These are phyloP conservation scores for Teratosphaeriaceae sp. DNA, from an alignment of 2,329 filamentous ascomycete species.

Conservation along the genomic window DNA sequence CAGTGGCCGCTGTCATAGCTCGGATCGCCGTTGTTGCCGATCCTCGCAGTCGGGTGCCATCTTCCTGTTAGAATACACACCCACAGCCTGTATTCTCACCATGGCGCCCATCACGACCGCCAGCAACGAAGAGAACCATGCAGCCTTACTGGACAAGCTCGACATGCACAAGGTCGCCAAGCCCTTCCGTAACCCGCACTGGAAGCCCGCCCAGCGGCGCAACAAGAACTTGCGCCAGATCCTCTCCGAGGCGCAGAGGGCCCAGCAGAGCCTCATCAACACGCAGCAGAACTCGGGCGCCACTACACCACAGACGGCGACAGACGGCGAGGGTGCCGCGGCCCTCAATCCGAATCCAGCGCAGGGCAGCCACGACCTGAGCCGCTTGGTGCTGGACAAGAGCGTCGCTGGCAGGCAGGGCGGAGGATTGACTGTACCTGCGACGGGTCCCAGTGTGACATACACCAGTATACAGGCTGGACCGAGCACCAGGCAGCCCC, in stretches of 20 bases:
- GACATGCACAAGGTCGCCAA: conserved; percentile 84
- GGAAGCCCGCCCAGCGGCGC: conserved; percentile 88
- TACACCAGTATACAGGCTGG: conserved; percentile 97
- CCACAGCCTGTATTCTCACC: background rate
- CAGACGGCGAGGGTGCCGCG: conserved; percentile 39
- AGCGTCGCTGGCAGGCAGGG: conserved; percentile 41
- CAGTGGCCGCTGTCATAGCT: background rate
- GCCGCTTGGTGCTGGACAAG: conserved; percentile 83
- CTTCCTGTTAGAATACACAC: too few species aligned
- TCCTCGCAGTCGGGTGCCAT: too few species aligned
- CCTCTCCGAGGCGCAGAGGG: conserved; percentile 77
- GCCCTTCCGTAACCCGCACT: conserved; percentile 81
- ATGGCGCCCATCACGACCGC: conserved; percentile 60
- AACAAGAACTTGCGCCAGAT: conserved; percentile 99
- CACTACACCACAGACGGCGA: conserved; percentile 51
- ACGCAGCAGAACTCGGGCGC: conserved; percentile 71
- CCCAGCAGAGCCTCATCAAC: conserved; percentile 80
- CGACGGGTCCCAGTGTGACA: conserved; percentile 59
- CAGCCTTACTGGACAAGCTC: conserved; percentile 79
- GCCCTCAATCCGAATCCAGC: conserved; percentile 75
- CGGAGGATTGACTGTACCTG: conserved; percentile 9
- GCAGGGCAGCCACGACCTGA: conserved; percentile 81
- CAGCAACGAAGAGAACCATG: conserved; percentile 72
- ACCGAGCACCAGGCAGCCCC: conserved; percentile 71
- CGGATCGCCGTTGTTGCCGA: too few species aligned